Evolutionary conservation across 1,284 basidiomycete genomes (phyloP), one percentile per base, ranked within the genome.

Genomic region (Cutaneotrichosporon sp.): DNA sequence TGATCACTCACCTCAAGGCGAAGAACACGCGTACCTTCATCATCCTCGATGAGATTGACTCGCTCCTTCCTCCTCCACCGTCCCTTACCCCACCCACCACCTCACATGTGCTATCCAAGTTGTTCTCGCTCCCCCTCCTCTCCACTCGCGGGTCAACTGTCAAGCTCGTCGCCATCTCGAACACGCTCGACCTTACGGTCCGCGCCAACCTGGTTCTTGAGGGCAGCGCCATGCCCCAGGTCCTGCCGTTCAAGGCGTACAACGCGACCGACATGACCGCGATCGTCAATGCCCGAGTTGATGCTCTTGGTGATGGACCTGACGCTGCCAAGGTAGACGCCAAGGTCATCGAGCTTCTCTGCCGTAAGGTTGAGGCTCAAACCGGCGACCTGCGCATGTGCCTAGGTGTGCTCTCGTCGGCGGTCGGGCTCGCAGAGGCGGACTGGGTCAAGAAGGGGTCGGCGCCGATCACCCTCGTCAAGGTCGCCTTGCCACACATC

Each of bases 381-480:
- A 81, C 80, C 63, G 81, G 81, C n/a, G 81, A 82, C 69, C 63
- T 82, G 31, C 63, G 81, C 58, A 79, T 79, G 76, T 81, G 79
- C 63, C 71, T 82, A 8, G 74, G 76, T n/a, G 75, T 78, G 30
- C 71, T 80, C n/a, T 65, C 72, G 14, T 73, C 75, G 6, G 78
- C 79, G 4, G 72, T 80, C 56, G 66, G 70, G 36, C 69, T 80
- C 10, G 76, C 78, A 18, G 80, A 82, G 67, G 67, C 69, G 4
- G 81, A 81, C 61, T 79, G 76, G 77, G 66, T 67, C 47, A 80
- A 76, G 68, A 81, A 79, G 64, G 58, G 65, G 1, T 47, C 65
- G 21, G 34, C 56, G 47, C 60, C 60, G 18, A 51, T 60, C 22
- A 47, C 76, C 0, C 65, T 77, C 36, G 61, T 74, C 67, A 78